Percentiles rank a stretch among this genome's conserved stretches.
These are phyloP conservation scores for Ceriops zippeliana DNA, from an alignment of 345 rosid genomes.

Conservation along the genomic window DNA sequence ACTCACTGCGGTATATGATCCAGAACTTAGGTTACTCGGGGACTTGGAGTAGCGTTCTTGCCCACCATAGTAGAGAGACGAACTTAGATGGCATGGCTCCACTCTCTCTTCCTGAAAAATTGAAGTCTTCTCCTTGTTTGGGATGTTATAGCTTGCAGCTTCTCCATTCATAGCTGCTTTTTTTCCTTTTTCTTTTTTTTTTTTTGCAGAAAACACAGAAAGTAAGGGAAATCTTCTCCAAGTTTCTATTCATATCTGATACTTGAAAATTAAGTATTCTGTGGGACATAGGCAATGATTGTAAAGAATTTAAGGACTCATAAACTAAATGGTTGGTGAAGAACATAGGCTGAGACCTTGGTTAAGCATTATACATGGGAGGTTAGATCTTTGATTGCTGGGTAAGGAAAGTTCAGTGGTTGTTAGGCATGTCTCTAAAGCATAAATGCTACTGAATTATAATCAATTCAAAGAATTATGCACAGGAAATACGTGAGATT, in stretches of 20 bases:
- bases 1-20: conserved; percentile 54
- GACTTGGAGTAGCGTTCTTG: conserved; percentile 58
- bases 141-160: conserved; percentile 26
- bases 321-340: background rate
- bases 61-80: conserved; percentile 86
- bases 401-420: no score
- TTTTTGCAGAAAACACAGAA: background rate
- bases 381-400: no score
- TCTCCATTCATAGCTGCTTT: conserved; percentile 33
- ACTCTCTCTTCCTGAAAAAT: conserved; percentile 44
- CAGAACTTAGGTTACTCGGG: conserved; percentile 30
- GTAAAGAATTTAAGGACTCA: background rate
- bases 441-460: background rate
- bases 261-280: background rate
- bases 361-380: no score
- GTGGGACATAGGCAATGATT: background rate
- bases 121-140: conserved; percentile 32
- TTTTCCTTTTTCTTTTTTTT: no score
- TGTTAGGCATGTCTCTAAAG: background rate
- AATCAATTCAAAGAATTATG: background rate
- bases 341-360: no score
- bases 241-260: background rate
- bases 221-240: conserved; percentile 5
- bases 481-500: background rate
- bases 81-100: conserved; percentile 71